Percentiles rank a stretch among this genome's conserved stretches.
Evolutionary conservation across 306 rosid genomes (phyloP).

Genomic region (Oxytropis ochrocephala): DNA sequence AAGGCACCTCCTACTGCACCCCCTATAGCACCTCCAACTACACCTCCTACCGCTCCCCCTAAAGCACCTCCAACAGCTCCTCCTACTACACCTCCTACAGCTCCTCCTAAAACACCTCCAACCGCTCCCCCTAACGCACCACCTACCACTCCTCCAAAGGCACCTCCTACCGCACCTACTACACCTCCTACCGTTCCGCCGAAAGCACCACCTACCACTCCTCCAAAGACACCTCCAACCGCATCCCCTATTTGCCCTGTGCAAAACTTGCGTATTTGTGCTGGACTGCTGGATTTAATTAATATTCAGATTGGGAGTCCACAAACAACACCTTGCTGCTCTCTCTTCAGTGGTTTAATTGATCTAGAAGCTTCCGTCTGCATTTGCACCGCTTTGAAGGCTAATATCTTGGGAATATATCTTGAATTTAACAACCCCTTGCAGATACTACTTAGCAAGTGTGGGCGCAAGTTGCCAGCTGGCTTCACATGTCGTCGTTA

Average conservation of each 20-base stretch:
- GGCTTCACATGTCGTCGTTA: conserved; percentile 31
- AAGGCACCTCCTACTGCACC: too few relatives aligned
- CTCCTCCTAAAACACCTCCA: too few relatives aligned
- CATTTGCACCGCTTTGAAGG: conserved; percentile 45
- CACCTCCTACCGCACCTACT: too few relatives aligned
- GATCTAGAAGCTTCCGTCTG: conserved; percentile 39
- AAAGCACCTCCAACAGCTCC: too few relatives aligned
- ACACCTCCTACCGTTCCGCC: too few relatives aligned
- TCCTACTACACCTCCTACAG: too few relatives aligned
- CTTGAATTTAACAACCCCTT: conserved; percentile 38
- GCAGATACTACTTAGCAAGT: conserved; percentile 52
- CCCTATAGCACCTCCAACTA: too few relatives aligned
- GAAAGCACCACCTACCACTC: not conserved
- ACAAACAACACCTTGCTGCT: conserved; percentile 33
- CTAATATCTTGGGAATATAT: conserved; percentile 44
- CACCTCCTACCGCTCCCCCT: too few relatives aligned
- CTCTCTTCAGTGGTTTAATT: conserved; percentile 27
- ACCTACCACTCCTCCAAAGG: too few relatives aligned
- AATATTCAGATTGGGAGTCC: conserved; percentile 44
- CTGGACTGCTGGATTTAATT: not conserved
- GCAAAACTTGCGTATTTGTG: not conserved
- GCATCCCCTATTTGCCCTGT: not conserved
- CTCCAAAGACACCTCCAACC: not conserved
- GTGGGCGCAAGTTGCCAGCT: conserved; percentile 44
- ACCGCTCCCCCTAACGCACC: too few relatives aligned